Evolutionary conservation across 2,329 filamentous ascomycete species (phyloP).

Genomic region (Claviceps arundinis): DNA sequence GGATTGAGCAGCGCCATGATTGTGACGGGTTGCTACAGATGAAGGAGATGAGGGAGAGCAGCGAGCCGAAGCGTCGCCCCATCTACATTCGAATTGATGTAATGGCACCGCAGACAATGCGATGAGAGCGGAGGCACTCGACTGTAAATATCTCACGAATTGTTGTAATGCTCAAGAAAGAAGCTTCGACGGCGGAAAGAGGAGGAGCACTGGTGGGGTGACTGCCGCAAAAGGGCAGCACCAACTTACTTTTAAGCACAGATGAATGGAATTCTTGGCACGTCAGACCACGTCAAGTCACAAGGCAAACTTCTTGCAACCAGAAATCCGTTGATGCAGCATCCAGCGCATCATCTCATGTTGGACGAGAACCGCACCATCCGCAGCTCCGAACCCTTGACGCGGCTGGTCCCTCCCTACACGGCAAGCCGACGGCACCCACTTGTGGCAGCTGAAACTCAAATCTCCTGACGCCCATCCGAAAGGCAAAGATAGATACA

Average conservation of each 20-base stretch:
- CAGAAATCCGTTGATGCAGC: neutral
- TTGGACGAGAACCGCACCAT: neutral
- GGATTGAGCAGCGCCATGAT: constrained; percentile 41
- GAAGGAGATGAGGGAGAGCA: neutral
- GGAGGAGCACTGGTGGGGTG: no score
- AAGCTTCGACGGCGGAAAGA: no score
- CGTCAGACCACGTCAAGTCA: no score
- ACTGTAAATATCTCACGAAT: no score
- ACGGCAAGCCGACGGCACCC: neutral
- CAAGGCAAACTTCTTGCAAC: neutral
- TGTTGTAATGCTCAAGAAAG: no score
- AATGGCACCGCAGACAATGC: no score
- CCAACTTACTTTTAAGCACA: no score
- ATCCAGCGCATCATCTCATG: neutral
- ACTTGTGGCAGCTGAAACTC: neutral
- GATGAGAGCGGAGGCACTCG: no score
- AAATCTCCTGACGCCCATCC: neutral
- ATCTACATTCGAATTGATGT: neutral
- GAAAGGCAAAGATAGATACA: neutral
- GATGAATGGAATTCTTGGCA: no score
- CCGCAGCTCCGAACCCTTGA: neutral
- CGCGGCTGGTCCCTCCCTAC: neutral
- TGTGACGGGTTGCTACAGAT: neutral
- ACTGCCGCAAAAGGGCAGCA: no score
- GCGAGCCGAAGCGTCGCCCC: neutral